phyloP scores from a whole-genome alignment of 2,329 filamentous ascomycete genomes.

The Phoma sp. region DNA sequence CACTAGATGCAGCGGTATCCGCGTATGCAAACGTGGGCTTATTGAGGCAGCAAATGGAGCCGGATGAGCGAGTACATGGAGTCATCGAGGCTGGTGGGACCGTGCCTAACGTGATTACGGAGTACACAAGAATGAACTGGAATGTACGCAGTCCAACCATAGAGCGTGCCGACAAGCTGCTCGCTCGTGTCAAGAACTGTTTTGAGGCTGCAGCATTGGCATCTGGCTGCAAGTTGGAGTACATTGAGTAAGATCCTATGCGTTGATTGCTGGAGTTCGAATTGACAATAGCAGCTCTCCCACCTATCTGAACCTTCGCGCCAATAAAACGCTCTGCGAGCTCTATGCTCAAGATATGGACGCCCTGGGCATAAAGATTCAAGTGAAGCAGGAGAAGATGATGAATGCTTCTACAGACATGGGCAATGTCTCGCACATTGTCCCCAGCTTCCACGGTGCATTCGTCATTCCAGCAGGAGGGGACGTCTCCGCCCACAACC shows the following conservation, averaged over 20 bases:
- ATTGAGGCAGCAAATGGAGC: slow-evolving; percentile 23
- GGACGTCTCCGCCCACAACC: slow-evolving; percentile 49
- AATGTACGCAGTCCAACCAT: slow-evolving; percentile 48
- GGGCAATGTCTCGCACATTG: slow-evolving; percentile 24
- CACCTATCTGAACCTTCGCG: slow-evolving; percentile 55
- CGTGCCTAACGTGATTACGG: slow-evolving; percentile 28
- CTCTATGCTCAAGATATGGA: slow-evolving; percentile 55
- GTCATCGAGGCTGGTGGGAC: slow-evolving; percentile 20
- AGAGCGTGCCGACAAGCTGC: slow-evolving; percentile 23
- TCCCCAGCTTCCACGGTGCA: slow-evolving; percentile 53
- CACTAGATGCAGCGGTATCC: slow-evolving; percentile 47
- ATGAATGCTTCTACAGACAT: slow-evolving; percentile 36
- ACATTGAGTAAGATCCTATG: slow-evolving; percentile 35
- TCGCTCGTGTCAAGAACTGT: slow-evolving; percentile 45
- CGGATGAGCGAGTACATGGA: slow-evolving; percentile 23
- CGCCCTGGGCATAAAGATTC: slow-evolving; percentile 45
- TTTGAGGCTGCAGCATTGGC: slow-evolving; percentile 26
- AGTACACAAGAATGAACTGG: slow-evolving; percentile 50
- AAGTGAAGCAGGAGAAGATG: slow-evolving; percentile 48
- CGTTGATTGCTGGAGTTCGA: not conserved
- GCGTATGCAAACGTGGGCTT: slow-evolving; percentile 45
- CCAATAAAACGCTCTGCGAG: slow-evolving; percentile 54
- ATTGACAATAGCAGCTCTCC: slow-evolving; percentile 31
- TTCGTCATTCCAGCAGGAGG: slow-evolving; percentile 52
- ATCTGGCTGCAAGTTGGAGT: slow-evolving; percentile 37